Evolutionary conservation across 805 yeast species (phyloP), one percentile per base, ranked within the genome.

Genomic region (Saccharomycopsis selenospora): DNA sequence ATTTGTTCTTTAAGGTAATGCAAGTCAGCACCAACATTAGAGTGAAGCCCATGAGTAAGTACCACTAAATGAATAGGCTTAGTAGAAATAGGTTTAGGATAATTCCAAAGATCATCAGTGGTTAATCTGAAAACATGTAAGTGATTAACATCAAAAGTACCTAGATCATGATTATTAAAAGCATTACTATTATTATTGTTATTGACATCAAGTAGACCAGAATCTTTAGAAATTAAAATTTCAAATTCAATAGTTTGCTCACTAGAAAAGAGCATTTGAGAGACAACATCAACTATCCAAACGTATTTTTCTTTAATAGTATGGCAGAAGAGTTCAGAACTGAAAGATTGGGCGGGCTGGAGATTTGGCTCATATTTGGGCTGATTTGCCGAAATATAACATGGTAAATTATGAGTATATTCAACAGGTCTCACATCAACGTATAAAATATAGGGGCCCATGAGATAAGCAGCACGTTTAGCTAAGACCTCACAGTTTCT

Each of bases 1-100:
- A 52, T 52, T 57, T 76, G 76, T 55, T 85, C 93, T 56, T 82
- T 85, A 42, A 85, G 57, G 56, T 82, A 85, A 27, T 76, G 67
- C 85, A 85, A 74, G 61, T 85, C 95, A 1, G 89, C 80, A 1
- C 85, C 74, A 0, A 80, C 76, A 59, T 85, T 85, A 1, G 91
- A 82, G 61, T 83, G 90, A 36, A 85, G 65, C 0, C 95, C 95
- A 63, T 85, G 95, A 0, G 90, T 81, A 36, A 85, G 59, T 0
- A 85, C 63, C 14, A 85, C 87, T 52, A 85, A 66, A 64, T 85
- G 95, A 3, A 74, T 70, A 10, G 81, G 80, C 48, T 63, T 61
- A 22, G 42, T 36, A 4, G 43, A 64, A 49, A 48, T 59, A 49
- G 73, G 76, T 0, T 66, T 50, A 0, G 88, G 87, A 40, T 75